Evolutionary conservation across 306 rosid species (phyloP).

Genomic region (Amphicarpaea edgeworthii): DNA sequence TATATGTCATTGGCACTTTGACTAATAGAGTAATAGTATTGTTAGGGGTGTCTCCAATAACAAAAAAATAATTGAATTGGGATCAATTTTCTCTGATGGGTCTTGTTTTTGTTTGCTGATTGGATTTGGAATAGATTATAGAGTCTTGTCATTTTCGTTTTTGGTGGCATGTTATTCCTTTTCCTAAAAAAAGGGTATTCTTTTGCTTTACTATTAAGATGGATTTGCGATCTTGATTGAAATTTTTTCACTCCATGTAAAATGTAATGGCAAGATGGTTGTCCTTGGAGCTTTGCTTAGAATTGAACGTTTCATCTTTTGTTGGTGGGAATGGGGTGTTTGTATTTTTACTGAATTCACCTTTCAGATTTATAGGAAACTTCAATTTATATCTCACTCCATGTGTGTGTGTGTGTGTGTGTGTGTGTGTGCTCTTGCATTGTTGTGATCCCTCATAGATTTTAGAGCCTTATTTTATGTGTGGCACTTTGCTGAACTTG

Average conservation of each 20-base stretch:
- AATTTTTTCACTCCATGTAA: conserved; percentile 19
- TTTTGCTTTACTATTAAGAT: conserved; percentile 60
- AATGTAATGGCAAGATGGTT: not conserved
- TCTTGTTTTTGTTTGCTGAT: conserved; percentile 17
- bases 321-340: conserved; percentile 18
- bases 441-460: conserved; percentile 32
- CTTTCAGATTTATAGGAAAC: not conserved
- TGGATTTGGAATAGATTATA: conserved; percentile 29
- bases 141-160: conserved; percentile 49
- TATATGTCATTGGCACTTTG: not conserved
- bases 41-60: not conserved
- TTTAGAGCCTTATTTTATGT: conserved; percentile 37
- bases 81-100: conserved; percentile 19
- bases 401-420: too few species aligned
- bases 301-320: conserved; percentile 41
- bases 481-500: conserved; percentile 40
- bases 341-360: conserved; percentile 37
- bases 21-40: too few species aligned
- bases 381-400: too few species aligned
- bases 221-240: conserved; percentile 32
- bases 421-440: too few species aligned
- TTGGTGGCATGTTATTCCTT: conserved; percentile 50
- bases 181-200: conserved; percentile 38
- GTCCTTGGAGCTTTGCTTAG: conserved; percentile 41
- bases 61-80: not conserved